phyloP scores from a whole-genome alignment of 768 basidiomycete species.

The Coprinopsis marcescibilis region DNA sequence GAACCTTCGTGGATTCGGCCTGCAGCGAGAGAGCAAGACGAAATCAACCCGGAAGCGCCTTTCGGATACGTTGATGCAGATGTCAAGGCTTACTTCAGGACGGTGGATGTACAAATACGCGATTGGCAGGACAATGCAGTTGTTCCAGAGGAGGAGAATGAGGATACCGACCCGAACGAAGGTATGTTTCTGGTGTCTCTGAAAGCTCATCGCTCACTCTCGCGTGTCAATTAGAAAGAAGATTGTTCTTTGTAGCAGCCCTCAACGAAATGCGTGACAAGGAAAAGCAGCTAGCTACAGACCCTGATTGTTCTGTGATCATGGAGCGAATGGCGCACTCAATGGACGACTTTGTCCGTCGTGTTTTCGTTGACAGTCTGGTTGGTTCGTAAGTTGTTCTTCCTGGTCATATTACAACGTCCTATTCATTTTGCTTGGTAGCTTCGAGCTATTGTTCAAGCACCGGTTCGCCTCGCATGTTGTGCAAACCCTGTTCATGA shows the following conservation, averaged over 20 bases:
- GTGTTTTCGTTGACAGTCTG: constrained; percentile 85
- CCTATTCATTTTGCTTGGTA: constrained; percentile 22
- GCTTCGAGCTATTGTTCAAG: constrained; percentile 58
- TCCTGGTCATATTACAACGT: not conserved
- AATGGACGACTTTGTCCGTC: constrained; percentile 93
- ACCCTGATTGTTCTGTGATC: constrained; percentile 88
- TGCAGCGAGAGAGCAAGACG: constrained; percentile 27
- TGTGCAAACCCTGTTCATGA: constrained; percentile 79
- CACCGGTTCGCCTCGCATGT: constrained; percentile 96
- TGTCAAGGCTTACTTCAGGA: constrained; percentile 88
- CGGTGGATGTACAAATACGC: constrained; percentile 80
- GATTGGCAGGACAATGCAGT: constrained; percentile 69
- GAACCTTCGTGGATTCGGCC: constrained; percentile 72
- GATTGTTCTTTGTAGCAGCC: constrained; percentile 76
- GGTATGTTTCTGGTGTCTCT: constrained; percentile 32
- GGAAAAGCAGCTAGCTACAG: constrained; percentile 86
- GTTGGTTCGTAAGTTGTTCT: constrained; percentile 71
- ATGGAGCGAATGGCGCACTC: constrained; percentile 87
- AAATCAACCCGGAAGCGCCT: constrained; percentile 61
- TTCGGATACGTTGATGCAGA: constrained; percentile 89
- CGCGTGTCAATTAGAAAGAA: constrained; percentile 54
- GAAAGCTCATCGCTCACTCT: not conserved
- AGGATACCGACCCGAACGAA: constrained; percentile 58
- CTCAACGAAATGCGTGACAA: constrained; percentile 80
- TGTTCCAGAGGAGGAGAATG: constrained; percentile 31